phyloP scores from a whole-genome alignment of 805 yeast species.

The Sugiyamaella americana region DNA sequence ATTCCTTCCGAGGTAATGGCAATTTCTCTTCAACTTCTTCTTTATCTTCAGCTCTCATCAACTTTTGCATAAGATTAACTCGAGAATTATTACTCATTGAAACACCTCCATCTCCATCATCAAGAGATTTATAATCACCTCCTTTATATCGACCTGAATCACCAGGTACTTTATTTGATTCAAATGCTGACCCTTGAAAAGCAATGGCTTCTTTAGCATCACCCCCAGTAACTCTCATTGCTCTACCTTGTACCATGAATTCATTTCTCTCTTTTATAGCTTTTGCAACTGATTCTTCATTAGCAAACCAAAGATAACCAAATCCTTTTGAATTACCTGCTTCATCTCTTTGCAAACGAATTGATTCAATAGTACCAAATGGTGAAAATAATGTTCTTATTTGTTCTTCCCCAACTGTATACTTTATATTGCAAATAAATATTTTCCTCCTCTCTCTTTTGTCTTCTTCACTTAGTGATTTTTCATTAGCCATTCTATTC shows the following conservation, averaged over 20 bases:
- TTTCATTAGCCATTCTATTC: slow-evolving; percentile 22
- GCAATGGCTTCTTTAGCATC: slow-evolving; percentile 10
- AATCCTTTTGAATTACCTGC: slow-evolving; percentile 85
- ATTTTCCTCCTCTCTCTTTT: slow-evolving; percentile 10
- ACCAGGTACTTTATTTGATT: slow-evolving; percentile 8
- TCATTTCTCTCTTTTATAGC: slow-evolving; percentile 30
- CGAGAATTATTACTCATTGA: slow-evolving; percentile 24
- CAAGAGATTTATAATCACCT: not conserved
- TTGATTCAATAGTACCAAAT: slow-evolving; percentile 72
- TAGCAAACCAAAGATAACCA: slow-evolving; percentile 60
- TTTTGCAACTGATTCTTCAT: slow-evolving; percentile 20
- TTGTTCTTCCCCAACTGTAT: slow-evolving; percentile 56
- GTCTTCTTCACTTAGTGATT: slow-evolving; percentile 1
- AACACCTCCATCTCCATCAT: slow-evolving; percentile 2
- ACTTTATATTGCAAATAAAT: slow-evolving; percentile 31
- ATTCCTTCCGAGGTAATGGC: not conserved
- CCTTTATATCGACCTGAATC: slow-evolving; percentile 2
- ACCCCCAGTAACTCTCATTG: slow-evolving; percentile 21
- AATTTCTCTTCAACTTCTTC: not conserved
- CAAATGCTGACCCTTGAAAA: not conserved
- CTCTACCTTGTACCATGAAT: slow-evolving; percentile 26
- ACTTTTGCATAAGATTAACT: slow-evolving; percentile 27
- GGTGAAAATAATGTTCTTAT: slow-evolving; percentile 56
- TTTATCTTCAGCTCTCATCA: slow-evolving; percentile 29
- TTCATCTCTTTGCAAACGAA: slow-evolving; percentile 79